Conservation (phyloP, 1,284 basidiomycete genomes). For the Ganoderma sinense region DNA sequence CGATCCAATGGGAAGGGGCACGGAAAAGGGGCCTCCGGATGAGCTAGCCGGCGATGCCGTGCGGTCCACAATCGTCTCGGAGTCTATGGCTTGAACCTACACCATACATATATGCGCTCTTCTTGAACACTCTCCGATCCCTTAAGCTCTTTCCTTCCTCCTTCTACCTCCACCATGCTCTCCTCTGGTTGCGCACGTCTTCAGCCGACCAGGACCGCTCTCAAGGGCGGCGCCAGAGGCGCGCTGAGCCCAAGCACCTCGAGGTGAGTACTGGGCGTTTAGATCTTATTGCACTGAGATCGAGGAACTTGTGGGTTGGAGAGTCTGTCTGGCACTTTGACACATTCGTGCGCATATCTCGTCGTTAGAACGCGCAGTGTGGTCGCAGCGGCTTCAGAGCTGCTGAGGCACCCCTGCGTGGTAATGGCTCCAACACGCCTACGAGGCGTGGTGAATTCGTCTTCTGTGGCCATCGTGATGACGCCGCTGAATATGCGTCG, state of each 20-base stretch:
- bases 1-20: background rate
- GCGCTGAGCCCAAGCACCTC: background rate
- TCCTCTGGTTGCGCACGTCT: conserved; percentile 17
- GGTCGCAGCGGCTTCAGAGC: background rate
- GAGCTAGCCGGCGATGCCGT: background rate
- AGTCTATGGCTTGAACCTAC: background rate
- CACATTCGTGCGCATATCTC: background rate
- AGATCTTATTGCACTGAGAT: background rate
- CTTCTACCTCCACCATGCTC: background rate
- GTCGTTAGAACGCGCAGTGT: background rate
- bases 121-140: background rate
- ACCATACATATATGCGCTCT: background rate
- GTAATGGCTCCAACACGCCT: background rate
- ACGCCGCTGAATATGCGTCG: background rate
- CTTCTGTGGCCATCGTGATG: background rate
- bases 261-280: conserved; percentile 20
- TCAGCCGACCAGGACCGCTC: conserved; percentile 10
- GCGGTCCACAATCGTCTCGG: background rate
- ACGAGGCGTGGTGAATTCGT: background rate
- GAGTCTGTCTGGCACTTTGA: background rate
- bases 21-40: background rate
- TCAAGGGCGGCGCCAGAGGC: conserved; percentile 9
- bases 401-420: background rate
- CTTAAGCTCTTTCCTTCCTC: background rate
- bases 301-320: background rate